Evolutionary conservation across 805 yeast genomes (phyloP).

Genomic region (Wickerhamiella occidentalis): DNA sequence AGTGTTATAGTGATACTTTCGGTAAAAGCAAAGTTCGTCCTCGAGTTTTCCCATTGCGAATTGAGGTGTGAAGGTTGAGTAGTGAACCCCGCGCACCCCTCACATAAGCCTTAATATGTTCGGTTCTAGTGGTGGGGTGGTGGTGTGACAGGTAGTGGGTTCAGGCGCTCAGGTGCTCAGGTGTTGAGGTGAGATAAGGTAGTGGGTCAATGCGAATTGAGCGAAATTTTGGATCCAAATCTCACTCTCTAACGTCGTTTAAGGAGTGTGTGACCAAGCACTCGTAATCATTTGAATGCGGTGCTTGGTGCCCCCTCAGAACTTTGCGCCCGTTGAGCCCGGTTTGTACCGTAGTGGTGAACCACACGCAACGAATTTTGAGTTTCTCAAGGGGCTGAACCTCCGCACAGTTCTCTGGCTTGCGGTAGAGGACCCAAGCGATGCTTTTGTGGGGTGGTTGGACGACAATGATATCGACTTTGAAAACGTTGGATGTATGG

Average conservation of each 20-base stretch:
- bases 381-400: constrained; percentile 62
- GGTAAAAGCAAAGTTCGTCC: constrained; percentile 51
- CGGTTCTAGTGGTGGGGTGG: background rate
- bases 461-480: constrained; percentile 58
- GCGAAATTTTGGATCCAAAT: no score
- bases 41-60: constrained; percentile 23
- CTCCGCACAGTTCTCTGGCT: constrained; percentile 82
- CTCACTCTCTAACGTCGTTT: no score
- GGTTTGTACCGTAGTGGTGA: constrained; percentile 84
- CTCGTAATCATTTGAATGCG: constrained; percentile 1
- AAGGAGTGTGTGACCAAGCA: no score
- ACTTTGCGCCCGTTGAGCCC: constrained; percentile 89
- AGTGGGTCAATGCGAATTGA: no score
- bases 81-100: background rate
- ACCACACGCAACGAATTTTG: constrained; percentile 86
- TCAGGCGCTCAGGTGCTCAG: no score
- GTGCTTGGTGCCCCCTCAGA: constrained; percentile 68
- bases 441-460: constrained; percentile 71
- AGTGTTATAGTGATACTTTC: constrained; percentile 34
- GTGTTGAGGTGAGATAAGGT: no score
- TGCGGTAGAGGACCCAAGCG: constrained; percentile 91
- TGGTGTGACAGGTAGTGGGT: no score
- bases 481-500: constrained; percentile 71
- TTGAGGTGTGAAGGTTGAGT: background rate
- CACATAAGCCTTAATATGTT: no score